Base-by-base conservation (phyloP, 441 rosid genomes). In the Arabidopsis hybrid region DNA sequence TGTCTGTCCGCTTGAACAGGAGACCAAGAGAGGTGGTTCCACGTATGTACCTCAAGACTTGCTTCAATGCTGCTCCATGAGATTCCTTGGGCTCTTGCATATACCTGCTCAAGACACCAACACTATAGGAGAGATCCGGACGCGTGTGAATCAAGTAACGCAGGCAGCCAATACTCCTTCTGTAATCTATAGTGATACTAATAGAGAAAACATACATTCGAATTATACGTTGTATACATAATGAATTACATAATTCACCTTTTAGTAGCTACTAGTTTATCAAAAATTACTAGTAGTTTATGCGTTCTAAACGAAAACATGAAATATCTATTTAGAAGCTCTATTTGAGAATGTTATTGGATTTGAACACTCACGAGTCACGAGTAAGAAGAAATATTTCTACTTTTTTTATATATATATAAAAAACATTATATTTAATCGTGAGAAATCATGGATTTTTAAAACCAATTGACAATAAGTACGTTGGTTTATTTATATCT, bases 1-100 rank as follows among this genome's bases (percentile, higher is more conserved):
- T 2, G 2, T 1, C 0, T 4, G 3, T 0, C 0, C 26, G 3
- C 1, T 1, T 7, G 1, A n/a, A 58, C 0, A 2, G 0, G 4
- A 58, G 42, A 0, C 42, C 62, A 4, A 7, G 0, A 0, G 62
- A 14, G 0, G 0, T 0, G 0, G 43, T 34, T 0, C 62, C 62
- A 0, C 0, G 43, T 0, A 58, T 0, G 0, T 58, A 58, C 11
- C 43, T 58, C 3, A 58, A 1, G 0, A 16, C 7, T 0, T 58
- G 62, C 17, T 58, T 58, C n/a, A 56, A 13, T 3, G 60, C 40
- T 0, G 40, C 18, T 2, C 11, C 17, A 34, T 56, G 60, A 0
- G 60, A 56, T 0, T 32, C 60, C 4, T 56, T 56, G 0, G 60
- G 60, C 0, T 32, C 10, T 0, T 31, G 60, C 60, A 56, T 56